Evolutionary conservation across 352 stramenopile species (phyloP).

Genomic region (Plasmopara viticola): DNA sequence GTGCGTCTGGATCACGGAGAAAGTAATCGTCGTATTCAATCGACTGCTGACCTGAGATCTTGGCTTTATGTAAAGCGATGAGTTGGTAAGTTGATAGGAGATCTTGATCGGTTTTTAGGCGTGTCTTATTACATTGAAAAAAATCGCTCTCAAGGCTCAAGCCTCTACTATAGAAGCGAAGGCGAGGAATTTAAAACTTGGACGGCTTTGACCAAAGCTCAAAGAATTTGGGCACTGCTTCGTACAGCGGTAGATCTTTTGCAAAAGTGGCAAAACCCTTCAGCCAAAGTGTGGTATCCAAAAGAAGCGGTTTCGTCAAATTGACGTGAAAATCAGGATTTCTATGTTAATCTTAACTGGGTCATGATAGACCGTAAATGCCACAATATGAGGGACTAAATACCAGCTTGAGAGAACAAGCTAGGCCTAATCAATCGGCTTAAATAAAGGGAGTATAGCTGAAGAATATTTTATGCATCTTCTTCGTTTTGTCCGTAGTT

Average conservation of each 20-base stretch:
- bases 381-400: slow-evolving; percentile 3
- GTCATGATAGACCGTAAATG: slow-evolving; percentile 5
- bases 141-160: too few relatives aligned
- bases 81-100: too few relatives aligned
- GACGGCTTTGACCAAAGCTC: background rate
- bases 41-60: too few relatives aligned
- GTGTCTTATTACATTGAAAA: too few relatives aligned
- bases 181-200: background rate
- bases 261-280: background rate
- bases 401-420: background rate
- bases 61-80: too few relatives aligned
- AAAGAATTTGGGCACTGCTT: background rate
- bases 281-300: background rate
- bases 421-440: background rate
- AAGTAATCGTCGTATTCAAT: too few relatives aligned
- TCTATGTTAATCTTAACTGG: slow-evolving; percentile 1
- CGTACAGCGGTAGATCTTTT: background rate
- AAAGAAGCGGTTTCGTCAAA: background rate
- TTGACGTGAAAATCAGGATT: slow-evolving; percentile 1
- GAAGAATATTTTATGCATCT: background rate
- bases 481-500: background rate
- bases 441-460: background rate
- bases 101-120: too few relatives aligned
- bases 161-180: background rate
- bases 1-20: too few relatives aligned